A percentile compares a stretch with the other conserved stretches of the same genome.
These are phyloP conservation scores for Melanomma pulvis-pyrius DNA, from an alignment of 495 filamentous ascomycete genomes.

Conservation along the genomic window DNA sequence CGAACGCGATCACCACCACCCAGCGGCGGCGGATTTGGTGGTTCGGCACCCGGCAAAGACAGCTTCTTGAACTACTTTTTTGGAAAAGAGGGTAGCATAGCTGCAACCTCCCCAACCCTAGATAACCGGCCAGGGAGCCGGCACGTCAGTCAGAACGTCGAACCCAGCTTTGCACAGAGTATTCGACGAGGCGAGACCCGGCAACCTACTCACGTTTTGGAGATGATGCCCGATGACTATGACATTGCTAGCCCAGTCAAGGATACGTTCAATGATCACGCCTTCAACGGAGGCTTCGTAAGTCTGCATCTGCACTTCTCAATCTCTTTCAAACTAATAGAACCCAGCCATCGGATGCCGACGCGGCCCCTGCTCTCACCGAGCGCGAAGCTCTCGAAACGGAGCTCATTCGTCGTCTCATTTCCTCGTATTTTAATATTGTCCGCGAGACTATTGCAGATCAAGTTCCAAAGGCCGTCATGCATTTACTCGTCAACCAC, in stretches of 20 bases:
- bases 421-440: constrained; percentile 98
- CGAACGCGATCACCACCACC: constrained; percentile 65
- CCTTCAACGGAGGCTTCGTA: constrained; percentile 62
- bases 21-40: constrained; percentile 56
- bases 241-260: constrained; percentile 44
- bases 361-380: constrained; percentile 73
- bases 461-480: constrained; percentile 97
- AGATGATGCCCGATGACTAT: constrained; percentile 33
- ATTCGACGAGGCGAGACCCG: constrained; percentile 75
- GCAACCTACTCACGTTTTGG: constrained; percentile 43
- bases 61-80: constrained; percentile 99
- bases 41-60: constrained; percentile 62
- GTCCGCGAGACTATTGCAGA: constrained; percentile 96
- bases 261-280: constrained; percentile 44
- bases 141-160: constrained; percentile 71
- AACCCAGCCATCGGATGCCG: constrained; percentile 50
- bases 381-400: constrained; percentile 97
- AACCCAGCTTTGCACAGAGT: constrained; percentile 81
- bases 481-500: constrained; percentile 98
- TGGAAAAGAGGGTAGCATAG: constrained; percentile 77
- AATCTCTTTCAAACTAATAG: constrained; percentile 42
- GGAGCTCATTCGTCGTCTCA: constrained; percentile 92
- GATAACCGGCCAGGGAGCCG: constrained; percentile 55
- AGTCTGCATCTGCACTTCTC: constrained; percentile 42
- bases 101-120: constrained; percentile 44